These are phyloP conservation scores for Pistacia integerrima DNA, from an alignment of 345 rosid genomes.

Conservation along the genomic window DNA sequence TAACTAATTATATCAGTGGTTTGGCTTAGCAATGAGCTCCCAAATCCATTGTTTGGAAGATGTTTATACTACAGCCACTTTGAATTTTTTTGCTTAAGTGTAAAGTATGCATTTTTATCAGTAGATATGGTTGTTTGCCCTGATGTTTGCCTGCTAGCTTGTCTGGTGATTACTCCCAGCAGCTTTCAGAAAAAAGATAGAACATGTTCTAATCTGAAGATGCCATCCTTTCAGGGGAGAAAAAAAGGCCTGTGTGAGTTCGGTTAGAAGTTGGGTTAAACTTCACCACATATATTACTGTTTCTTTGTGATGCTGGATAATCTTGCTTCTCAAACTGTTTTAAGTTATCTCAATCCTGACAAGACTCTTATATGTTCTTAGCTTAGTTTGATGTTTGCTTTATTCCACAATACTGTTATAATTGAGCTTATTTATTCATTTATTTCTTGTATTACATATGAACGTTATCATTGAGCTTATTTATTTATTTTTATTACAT, in stretches of 20 bases:
- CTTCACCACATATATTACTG: neutral
- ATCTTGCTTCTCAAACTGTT: neutral
- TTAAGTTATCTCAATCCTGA: neutral
- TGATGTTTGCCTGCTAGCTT: neutral
- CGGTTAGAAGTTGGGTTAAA: neutral
- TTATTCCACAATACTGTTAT: neutral
- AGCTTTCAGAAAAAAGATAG: neutral
- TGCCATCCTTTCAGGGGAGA: neutral
- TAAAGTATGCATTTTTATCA: neutral
- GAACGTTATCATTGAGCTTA: neutral
- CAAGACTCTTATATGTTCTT: neutral
- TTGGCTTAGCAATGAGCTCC: neutral
- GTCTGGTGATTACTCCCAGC: neutral
- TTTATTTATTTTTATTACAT: neutral
- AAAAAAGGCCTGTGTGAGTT: neutral
- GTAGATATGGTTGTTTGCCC: neutral
- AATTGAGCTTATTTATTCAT: neutral
- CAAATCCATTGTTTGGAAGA: neutral
- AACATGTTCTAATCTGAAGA: neutral
- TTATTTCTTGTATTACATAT: neutral
- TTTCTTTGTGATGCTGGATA: neutral
- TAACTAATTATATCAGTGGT: neutral
- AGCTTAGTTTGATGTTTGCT: neutral
- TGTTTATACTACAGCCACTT: neutral
- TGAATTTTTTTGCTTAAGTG: neutral